Evolutionary conservation across 768 basidiomycete species (phyloP), one percentile per base, ranked within the genome.

Genomic region (Hericium alpestre): DNA sequence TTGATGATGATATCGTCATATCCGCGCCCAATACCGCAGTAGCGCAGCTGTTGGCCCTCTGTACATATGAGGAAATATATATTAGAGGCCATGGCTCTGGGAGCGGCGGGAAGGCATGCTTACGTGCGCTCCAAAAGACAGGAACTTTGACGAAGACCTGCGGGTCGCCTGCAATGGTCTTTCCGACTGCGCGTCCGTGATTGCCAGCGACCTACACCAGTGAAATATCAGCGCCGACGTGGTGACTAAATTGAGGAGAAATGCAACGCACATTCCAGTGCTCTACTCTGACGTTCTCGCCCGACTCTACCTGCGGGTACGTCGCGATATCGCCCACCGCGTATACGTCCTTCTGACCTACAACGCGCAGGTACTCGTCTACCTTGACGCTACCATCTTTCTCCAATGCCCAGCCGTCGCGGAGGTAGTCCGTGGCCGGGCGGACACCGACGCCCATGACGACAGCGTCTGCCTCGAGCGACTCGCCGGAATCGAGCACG

Each of bases 101-200:
- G 2, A 63, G 32, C 18, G 43, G 16, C 43, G 4, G 43, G 5
- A 32, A 32, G 7, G 32, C 53, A 25, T n/a, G 27, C 86, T 56
- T 65, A 88, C 87, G 87, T 20, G 90, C 87, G 66, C 88, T 90
- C 93, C 93, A 94, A 73, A 94, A 94, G 39, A 92, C 72, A 0
- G 91, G 90, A 11, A 89, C 73, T 71, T 92, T 93, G 50, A 75
- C 76, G 69, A 86, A 92, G n/a, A 84, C 80, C 59, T 82, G 79
- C 37, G 62, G 56, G 32, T 54, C 57, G 23, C 61, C 68, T 2
- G 85, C 76, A 61, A 95, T 90, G 9, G 79, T 84, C 66, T 82
- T 81, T 0, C 87, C 93, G n/a, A 87, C 85, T 15, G 86, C 82
- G 52, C 91, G 81, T 2, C 91, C 93, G 57, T 87, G 86, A 68